Percentiles rank a stretch among this genome's conserved stretches.
Conservation (phyloP, 306 rosid genomes). For the Cicer chorassanicum region DNA sequence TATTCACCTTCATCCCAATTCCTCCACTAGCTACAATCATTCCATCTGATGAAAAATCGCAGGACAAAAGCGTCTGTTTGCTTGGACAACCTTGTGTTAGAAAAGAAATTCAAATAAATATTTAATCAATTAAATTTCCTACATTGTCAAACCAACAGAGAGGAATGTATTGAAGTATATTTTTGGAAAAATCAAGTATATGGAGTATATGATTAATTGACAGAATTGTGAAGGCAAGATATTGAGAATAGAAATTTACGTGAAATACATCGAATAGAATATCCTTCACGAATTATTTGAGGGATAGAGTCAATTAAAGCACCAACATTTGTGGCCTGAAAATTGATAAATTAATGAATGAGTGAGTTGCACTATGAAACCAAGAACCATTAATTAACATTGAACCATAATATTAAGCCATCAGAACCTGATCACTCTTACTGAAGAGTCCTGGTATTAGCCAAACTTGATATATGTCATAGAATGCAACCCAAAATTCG, state of each 20-base stretch:
- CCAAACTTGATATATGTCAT: not conserved
- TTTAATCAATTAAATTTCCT: not conserved
- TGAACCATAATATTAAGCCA: not conserved
- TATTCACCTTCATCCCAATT: not conserved
- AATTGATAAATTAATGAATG: not conserved
- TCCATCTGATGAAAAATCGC: slow-evolving; percentile 31
- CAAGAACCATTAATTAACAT: slow-evolving; percentile 1
- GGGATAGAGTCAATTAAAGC: not conserved
- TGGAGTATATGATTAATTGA: not conserved
- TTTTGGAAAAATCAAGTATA: not conserved
- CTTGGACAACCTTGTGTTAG: slow-evolving; percentile 14
- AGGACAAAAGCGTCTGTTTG: not conserved
- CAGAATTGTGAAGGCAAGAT: not conserved
- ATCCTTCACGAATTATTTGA: not conserved
- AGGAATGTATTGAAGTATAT: not conserved
- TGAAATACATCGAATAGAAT: not conserved
- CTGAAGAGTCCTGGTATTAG: too few species aligned
- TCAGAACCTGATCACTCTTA: not conserved
- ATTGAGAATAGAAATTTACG: not conserved
- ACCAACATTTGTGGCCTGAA: slow-evolving; percentile 9
- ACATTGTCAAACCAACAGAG: not conserved
- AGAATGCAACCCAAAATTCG: not conserved
- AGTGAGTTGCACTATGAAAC: not conserved
- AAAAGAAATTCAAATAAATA: slow-evolving; percentile 5
- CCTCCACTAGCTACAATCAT: slow-evolving; percentile 17